Base-by-base conservation (phyloP, 2,329 filamentous ascomycete genomes). In the Talaromyces marneffei region DNA sequence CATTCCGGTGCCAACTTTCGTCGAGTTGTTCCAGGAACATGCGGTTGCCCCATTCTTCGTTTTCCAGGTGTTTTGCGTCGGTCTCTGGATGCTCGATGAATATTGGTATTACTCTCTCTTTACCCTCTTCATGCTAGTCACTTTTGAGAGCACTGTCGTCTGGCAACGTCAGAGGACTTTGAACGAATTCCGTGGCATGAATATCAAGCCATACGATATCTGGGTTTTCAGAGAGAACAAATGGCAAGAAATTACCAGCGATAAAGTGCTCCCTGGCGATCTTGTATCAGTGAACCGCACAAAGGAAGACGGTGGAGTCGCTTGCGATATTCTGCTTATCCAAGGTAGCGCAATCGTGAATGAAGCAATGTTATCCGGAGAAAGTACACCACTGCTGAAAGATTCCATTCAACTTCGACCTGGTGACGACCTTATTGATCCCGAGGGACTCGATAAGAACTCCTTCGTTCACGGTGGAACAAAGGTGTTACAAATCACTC, bases 71-170 rank as follows among this genome's bases (percentile, higher is more conserved):
- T 99, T 99, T 81, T 99, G 95, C 70, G 94, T 99, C 62, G 95
- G 94, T 16, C 80, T 99, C 64, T 99, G 94, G 94, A 91, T 97
- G 87, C 80, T 99, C 72, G 94, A 99, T 72, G 95, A 99, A 78
- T 99, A 97, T 79, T 99, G 95, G 94, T 99, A 99, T 81, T 99
- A 99, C 79, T 97, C 94, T 64, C 85, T 99, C 20, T 99, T 99
- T 77, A 99, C 95, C 0, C 87, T 99, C 23, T 92, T 97, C 80
- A 99, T 99, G 95, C 85, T 99, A 60, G 91, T 99, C 67, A 88
- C 86, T 62, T 99, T 99, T 69, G 94, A 99, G 80, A 97, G 92
- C 75, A 99, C 94, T 2, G 95, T 99, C 39, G 95, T 99, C 16
- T 99, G 94, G 95, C 94, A 99, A 79, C 87, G 94, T 64, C 94